These are phyloP conservation scores for Lichtheimia hyalospora DNA, from an alignment of 371 early-diverging fungal species.

Conservation along the genomic window DNA sequence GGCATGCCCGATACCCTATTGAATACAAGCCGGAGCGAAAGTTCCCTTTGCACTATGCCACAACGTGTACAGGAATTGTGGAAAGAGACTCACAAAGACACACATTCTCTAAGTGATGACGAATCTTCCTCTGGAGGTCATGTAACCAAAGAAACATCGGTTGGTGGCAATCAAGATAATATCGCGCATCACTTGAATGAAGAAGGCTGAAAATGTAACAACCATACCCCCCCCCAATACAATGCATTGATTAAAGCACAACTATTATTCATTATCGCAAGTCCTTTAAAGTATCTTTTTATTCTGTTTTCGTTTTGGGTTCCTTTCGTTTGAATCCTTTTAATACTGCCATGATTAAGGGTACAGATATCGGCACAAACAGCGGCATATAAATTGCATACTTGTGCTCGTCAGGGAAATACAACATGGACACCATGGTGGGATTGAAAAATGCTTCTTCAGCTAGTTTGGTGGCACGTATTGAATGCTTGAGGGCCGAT, in stretches of 20 bases:
- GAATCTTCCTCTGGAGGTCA: not conserved
- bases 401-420: constrained; percentile 97
- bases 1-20: constrained; percentile 1
- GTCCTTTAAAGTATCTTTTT: no score
- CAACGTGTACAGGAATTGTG: constrained; percentile 4
- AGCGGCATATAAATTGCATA: constrained; percentile 97
- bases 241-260: no score
- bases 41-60: constrained; percentile 1
- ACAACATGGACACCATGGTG: constrained; percentile 94
- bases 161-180: not conserved
- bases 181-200: no score
- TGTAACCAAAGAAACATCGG: not conserved
- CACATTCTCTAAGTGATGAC: not conserved
- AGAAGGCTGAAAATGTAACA: no score
- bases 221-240: no score
- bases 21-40: constrained; percentile 6
- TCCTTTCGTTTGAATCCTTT: constrained; percentile 44
- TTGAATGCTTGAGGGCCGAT: constrained; percentile 53
- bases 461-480: constrained; percentile 66
- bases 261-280: no score
- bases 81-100: not conserved
- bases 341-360: constrained; percentile 60
- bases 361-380: constrained; percentile 89
- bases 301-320: constrained; percentile 2
- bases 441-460: constrained; percentile 96